These are phyloP conservation scores for Pholiota molesta DNA, from an alignment of 768 basidiomycete species.

Conservation along the genomic window DNA sequence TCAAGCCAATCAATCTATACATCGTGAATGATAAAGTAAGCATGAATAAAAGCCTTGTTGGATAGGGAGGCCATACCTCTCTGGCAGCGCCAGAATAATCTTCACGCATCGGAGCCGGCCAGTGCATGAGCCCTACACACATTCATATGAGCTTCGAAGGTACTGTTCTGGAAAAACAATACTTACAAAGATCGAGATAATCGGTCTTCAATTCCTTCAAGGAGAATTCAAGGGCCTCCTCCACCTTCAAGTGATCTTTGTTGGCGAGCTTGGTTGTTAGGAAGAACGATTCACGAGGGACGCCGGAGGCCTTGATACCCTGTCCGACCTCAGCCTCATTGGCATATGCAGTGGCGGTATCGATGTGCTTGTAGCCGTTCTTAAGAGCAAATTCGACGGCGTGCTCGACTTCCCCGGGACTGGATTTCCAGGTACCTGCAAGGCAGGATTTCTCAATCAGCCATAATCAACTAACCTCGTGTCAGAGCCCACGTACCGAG, in stretches of 20 bases:
- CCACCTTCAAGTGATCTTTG: conserved; percentile 59
- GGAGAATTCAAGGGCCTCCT: conserved; percentile 68
- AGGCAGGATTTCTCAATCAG: not conserved
- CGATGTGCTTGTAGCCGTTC: conserved; percentile 74
- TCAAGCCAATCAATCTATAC: conserved; percentile 61
- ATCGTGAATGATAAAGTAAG: not conserved
- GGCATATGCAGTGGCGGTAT: conserved; percentile 68
- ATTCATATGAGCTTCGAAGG: not conserved
- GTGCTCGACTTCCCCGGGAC: conserved; percentile 67
- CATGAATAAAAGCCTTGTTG: not conserved
- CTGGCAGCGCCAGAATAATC: conserved; percentile 55
- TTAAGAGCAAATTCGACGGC: conserved; percentile 78
- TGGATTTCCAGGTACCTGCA: conserved; percentile 78
- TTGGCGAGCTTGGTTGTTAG: conserved; percentile 77
- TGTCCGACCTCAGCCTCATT: conserved; percentile 85
- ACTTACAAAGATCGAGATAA: conserved; percentile 80
- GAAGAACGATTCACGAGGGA: conserved; percentile 76
- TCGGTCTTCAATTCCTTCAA: conserved; percentile 68
- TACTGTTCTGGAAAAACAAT: not conserved
- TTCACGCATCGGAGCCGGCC: conserved; percentile 75
- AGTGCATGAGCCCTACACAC: conserved; percentile 71
- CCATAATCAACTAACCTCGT: not conserved
- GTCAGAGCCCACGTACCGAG: conserved; percentile 45
- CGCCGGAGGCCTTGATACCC: conserved; percentile 76
- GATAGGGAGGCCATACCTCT: conserved; percentile 27